Base-by-base conservation (phyloP, 805 yeast species). In the Lachancea quebecensis region DNA sequence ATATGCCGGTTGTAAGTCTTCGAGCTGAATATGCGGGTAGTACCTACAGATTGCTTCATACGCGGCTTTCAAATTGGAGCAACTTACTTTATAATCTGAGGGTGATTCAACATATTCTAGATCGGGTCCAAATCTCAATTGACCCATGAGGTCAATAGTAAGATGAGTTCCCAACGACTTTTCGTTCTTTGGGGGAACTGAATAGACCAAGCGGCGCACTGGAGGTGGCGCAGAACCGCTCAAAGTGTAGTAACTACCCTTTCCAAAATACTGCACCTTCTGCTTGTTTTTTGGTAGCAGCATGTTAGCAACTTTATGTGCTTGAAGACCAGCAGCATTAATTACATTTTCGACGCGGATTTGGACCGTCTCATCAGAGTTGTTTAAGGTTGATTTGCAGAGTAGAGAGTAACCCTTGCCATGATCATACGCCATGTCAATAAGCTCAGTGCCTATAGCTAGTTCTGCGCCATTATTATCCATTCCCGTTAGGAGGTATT, bases 81-180 rank as follows among this genome's bases (percentile, higher is more conserved):
- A 62, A 50, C 69, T 72, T 6, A 81, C 82, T 5, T 66, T 57
- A 49, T 77, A 75, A 56, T 79, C 78, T 5, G 50, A 49, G 10
- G 70, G 68, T 52, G 66, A 39, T 4, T 73, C 75, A 1, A 85
- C 78, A 86, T 95, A 88, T 61, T 88, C 93, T 35, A 87, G 64
- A 59, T 90, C 96, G 0, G 96, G 96, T 0, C 97, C 97, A 60
- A 89, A 89, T 51, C 77, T 74, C 25, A 89, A 65, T 52, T 81
- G 82, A 0, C 95, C 93, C 2, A 85, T 89, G 44, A 89, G 64
- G 56, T 86, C 95, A 28, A 90, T 67, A 0, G 97, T 89, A 50
- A 90, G 66, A 67, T 89, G 97, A 0, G 93, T 85, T 0, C 97
- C 97, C 45, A 90, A 68, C 0, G 95, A 85, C n/a, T 84, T 73